These are phyloP conservation scores for Zymoseptoria brevis DNA, from an alignment of 2,329 filamentous ascomycete species.

Conservation along the genomic window DNA sequence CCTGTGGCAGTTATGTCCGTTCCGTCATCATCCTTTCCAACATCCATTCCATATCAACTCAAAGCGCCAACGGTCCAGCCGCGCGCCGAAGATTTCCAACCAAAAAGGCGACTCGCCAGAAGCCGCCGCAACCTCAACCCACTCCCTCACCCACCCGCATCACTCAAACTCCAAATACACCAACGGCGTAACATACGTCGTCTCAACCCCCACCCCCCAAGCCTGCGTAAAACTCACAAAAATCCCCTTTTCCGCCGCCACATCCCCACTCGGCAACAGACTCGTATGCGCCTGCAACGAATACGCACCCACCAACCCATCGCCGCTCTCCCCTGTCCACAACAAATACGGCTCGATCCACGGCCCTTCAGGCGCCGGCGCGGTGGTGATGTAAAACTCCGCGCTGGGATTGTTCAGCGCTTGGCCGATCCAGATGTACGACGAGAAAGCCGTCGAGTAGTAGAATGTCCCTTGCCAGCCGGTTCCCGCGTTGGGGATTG, in stretches of 20 bases:
- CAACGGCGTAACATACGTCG: constrained; percentile 14
- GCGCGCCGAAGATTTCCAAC: neutral
- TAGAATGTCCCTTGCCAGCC: constrained; percentile 28
- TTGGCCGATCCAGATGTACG: constrained; percentile 27
- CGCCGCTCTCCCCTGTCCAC: constrained; percentile 15
- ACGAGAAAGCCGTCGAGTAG: constrained; percentile 22
- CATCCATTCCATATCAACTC: neutral
- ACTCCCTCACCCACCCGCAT: neutral
- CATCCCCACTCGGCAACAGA: constrained; percentile 6
- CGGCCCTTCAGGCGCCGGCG: constrained; percentile 25
- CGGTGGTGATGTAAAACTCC: constrained; percentile 23
- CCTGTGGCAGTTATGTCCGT: too few relatives aligned
- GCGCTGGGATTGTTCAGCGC: constrained; percentile 10
- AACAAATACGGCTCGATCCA: constrained; percentile 21
- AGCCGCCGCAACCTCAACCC: neutral
- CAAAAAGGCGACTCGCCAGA: neutral
- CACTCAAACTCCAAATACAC: constrained; percentile 17
- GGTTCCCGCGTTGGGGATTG: constrained; percentile 22
- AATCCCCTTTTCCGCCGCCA: constrained; percentile 13
- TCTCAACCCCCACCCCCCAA: constrained; percentile 8
- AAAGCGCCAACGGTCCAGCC: neutral
- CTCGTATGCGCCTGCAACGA: constrained; percentile 19
- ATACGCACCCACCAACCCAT: constrained; percentile 9
- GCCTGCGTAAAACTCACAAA: constrained; percentile 17
- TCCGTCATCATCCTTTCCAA: too few relatives aligned